Percentiles rank a stretch among this genome's conserved stretches.
Evolutionary conservation across 345 rosid species (phyloP).

Genomic region (Linum trigynum): DNA sequence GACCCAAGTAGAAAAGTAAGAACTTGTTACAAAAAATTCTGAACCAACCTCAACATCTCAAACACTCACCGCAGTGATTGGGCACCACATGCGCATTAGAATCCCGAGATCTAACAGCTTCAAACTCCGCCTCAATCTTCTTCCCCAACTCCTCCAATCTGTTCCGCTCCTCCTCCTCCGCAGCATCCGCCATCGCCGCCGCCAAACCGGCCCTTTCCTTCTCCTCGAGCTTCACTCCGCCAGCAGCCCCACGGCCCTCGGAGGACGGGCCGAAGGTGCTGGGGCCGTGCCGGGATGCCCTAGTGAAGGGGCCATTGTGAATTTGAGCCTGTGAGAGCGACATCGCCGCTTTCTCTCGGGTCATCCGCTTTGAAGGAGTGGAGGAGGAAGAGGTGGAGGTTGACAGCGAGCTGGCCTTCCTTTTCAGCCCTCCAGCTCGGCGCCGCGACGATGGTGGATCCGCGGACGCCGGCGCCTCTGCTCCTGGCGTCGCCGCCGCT

Average conservation of each 20-base stretch:
- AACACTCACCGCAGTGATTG: conserved; percentile 71
- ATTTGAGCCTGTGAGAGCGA: conserved; percentile 38
- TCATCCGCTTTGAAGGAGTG: conserved; percentile 54
- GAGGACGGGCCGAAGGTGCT: conserved; percentile 23
- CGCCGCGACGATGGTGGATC: conserved; percentile 53
- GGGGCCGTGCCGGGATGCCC: conserved; percentile 75
- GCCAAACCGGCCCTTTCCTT: conserved; percentile 12
- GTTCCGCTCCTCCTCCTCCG: conserved; percentile 33
- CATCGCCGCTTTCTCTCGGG: conserved; percentile 65
- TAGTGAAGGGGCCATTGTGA: conserved; percentile 87
- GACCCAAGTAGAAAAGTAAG: conserved; percentile 6
- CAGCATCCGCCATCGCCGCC: conserved; percentile 26
- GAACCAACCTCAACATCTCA: conserved; percentile 26
- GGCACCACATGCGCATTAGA: conserved; percentile 72
- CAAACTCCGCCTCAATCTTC: conserved; percentile 68
- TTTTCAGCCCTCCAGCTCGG: conserved; percentile 58
- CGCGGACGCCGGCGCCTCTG: conserved; percentile 41
- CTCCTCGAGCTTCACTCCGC: conserved; percentile 28
- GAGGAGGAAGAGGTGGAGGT: conserved; percentile 35
- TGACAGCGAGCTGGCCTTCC: conserved; percentile 53
- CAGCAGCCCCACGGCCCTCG: conserved; percentile 31
- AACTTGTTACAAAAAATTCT: conserved; percentile 1
- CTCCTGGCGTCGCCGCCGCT: conserved; percentile 9
- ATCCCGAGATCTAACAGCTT: conserved; percentile 72
- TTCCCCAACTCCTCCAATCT: conserved; percentile 75